These are phyloP conservation scores for Suillus occidentalis DNA, from an alignment of 768 basidiomycete species.

Conservation along the genomic window DNA sequence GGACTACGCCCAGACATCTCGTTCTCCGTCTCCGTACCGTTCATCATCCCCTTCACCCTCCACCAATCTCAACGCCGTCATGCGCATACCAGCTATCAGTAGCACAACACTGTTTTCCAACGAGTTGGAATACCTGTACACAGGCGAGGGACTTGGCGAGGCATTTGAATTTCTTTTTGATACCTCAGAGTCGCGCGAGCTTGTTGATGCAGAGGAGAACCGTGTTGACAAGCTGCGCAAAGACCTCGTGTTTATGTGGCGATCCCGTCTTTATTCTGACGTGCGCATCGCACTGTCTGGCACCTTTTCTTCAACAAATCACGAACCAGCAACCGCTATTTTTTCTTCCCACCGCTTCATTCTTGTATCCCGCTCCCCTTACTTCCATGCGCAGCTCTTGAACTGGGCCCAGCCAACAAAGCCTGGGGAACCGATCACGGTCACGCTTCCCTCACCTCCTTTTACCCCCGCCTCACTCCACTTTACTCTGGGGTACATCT, in stretches of 20 bases:
- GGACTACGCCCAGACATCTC: conserved; percentile 39
- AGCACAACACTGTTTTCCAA: conserved; percentile 84
- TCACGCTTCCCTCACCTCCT: conserved; percentile 85
- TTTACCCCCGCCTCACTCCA: conserved; percentile 94
- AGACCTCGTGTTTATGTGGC: conserved; percentile 96
- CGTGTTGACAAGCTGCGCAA: conserved; percentile 85
- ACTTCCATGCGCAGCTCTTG: conserved; percentile 82
- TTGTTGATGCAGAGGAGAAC: conserved; percentile 50
- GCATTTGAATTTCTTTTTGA: conserved; percentile 89
- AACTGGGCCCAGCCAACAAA: conserved; percentile 49
- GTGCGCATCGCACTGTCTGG: conserved; percentile 78
- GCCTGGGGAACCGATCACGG: conserved; percentile 48
- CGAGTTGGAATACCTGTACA: conserved; percentile 93
- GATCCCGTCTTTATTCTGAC: conserved; percentile 91
- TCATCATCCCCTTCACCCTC: conserved; percentile 47
- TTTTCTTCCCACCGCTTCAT: conserved; percentile 95
- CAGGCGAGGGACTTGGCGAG: conserved; percentile 84
- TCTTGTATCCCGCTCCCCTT: conserved; percentile 83
- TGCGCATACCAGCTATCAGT: conserved; percentile 65
- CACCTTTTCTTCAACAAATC: conserved; percentile 60
- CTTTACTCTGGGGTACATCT: conserved; percentile 92
- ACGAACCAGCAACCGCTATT: conserved; percentile 72
- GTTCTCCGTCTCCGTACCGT: conserved; percentile 49
- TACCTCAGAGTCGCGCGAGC: conserved; percentile 40
- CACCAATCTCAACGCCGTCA: conserved; percentile 41